Evolutionary conservation across 371 early-diverging fungal genomes (phyloP), one percentile per base, ranked within the genome.

Genomic region (Funneliformis caledonium): DNA sequence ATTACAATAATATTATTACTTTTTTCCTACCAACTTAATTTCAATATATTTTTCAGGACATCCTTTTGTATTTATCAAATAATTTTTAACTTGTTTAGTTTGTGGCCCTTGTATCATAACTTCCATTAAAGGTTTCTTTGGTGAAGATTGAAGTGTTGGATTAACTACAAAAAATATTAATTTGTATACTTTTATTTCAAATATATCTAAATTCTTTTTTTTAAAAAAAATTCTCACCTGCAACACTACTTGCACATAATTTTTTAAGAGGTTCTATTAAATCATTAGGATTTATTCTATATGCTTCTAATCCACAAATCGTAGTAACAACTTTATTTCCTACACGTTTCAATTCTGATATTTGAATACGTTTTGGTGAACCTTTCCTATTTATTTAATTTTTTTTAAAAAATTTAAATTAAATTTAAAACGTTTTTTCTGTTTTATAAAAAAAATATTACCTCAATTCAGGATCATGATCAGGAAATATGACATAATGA

Each of bases 1-100:
- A 4, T 56, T 56, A 4, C 5, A 16, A n/a, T 56, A 5, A 67
- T 9, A 22, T 70, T 43, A 47, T n/a, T 70, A 45, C 22, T 47
- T 45, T 43, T 43, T 70, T 70, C n/a, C 45, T 45, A 11, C 11
- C 22, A 7, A 43, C 16, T 16, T 72, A 16, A 26, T 37, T 22
- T 73, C 31, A 52, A 72, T 72, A 72, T 72, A 72, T 4, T 52
- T 72, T 72, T 72, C 72, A 4, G 72, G 72, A 52, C 50, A 50
- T 47, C 72, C 72, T 52, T 31, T 72, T 16, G 48, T 50, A 50
- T 47, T 26, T 2, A 72, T 43, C 19, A 72, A 16, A 31, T 72
- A 50, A 31, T 72, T 50, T 19, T 31, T 72, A 22, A 72, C 33
- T 22, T 14, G 26, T 37, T 72, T 72, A 52, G n/a, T 72, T 50